phyloP scores from a whole-genome alignment of 1,284 basidiomycete species.

The Porogramme epimiltina region DNA sequence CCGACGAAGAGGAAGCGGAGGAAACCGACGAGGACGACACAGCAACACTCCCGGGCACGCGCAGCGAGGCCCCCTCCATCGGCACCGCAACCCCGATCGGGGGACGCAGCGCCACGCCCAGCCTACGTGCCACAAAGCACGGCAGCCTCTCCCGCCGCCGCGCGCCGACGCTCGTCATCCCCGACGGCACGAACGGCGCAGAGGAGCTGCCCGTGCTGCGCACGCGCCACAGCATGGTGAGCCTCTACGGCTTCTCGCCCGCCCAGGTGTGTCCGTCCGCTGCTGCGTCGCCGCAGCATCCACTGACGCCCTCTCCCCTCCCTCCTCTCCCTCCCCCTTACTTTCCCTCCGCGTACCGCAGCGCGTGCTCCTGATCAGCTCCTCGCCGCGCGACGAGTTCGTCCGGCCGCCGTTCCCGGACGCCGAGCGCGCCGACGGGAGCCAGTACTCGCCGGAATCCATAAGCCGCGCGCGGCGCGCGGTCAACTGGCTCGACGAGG shows the following conservation, averaged over 20 bases:
- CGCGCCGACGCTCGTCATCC: slow-evolving; percentile 46
- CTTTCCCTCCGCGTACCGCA: slow-evolving; percentile 22
- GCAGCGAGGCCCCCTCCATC: slow-evolving; percentile 19
- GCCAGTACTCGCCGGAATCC: slow-evolving; percentile 33
- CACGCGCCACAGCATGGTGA: slow-evolving; percentile 54
- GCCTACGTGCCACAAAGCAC: slow-evolving; percentile 13
- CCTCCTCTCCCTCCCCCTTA: not conserved
- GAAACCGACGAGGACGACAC: slow-evolving; percentile 9
- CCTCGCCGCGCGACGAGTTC: slow-evolving; percentile 54
- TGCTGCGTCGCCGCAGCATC: too few species aligned
- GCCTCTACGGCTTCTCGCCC: slow-evolving; percentile 70
- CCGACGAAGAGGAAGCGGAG: slow-evolving; percentile 31
- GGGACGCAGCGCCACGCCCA: slow-evolving; percentile 19
- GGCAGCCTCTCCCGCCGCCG: slow-evolving; percentile 39
- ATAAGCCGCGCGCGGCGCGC: slow-evolving; percentile 40
- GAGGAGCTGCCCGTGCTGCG: slow-evolving; percentile 43
- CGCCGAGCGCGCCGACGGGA: slow-evolving; percentile 3
- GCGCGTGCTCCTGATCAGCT: slow-evolving; percentile 64
- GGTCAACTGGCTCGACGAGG: slow-evolving; percentile 48
- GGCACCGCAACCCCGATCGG: slow-evolving; percentile 31
- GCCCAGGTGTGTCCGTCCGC: slow-evolving; percentile 52
- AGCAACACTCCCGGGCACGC: slow-evolving; percentile 18
- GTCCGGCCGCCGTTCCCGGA: slow-evolving; percentile 22
- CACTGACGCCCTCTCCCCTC: slow-evolving; percentile 3
- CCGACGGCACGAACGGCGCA: slow-evolving; percentile 32